phyloP scores from a whole-genome alignment of 768 basidiomycete species.

The Lactarius quietus region DNA sequence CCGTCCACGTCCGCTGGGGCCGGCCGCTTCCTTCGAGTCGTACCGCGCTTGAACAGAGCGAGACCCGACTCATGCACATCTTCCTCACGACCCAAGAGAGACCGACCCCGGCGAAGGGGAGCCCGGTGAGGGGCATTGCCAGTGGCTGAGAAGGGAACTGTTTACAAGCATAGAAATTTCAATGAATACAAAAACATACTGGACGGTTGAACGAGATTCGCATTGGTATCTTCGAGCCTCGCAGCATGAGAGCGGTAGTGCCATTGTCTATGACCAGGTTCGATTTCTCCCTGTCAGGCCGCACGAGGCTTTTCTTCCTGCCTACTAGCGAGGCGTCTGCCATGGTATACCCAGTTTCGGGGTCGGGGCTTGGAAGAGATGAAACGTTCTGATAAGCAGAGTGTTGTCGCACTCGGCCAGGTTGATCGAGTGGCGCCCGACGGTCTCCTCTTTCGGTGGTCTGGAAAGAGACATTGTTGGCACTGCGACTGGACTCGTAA shows the following conservation, averaged over 20 bases:
- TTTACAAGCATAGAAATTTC: slow-evolving; percentile 21
- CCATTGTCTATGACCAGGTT: slow-evolving; percentile 90
- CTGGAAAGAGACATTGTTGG: slow-evolving; percentile 62
- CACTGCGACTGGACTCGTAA: slow-evolving; percentile 13
- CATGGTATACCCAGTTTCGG: slow-evolving; percentile 31
- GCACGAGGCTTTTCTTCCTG: slow-evolving; percentile 89
- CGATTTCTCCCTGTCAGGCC: slow-evolving; percentile 95
- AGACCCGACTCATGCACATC: slow-evolving; percentile 90
- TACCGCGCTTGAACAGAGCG: slow-evolving; percentile 83
- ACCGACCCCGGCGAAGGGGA: slow-evolving; percentile 76
- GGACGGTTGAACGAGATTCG: slow-evolving; percentile 72
- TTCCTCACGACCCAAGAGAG: slow-evolving; percentile 85
- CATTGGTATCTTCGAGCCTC: slow-evolving; percentile 67
- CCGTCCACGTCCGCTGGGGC: slow-evolving; percentile 41
- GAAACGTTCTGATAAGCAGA: slow-evolving; percentile 46
- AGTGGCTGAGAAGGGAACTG: slow-evolving; percentile 47
- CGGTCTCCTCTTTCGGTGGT: slow-evolving; percentile 68
- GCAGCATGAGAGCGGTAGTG: slow-evolving; percentile 89
- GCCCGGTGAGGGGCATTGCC: no score
- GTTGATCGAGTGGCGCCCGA: slow-evolving; percentile 51
- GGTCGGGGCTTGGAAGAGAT: slow-evolving; percentile 36
- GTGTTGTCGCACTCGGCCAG: slow-evolving; percentile 45
- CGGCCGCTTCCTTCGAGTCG: slow-evolving; percentile 68
- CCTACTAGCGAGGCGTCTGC: slow-evolving; percentile 51
- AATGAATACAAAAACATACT: slow-evolving; percentile 50